Evolutionary conservation across 805 yeast species (phyloP), one percentile per base, ranked within the genome.

Genomic region (Hanseniaspora mollemarum): DNA sequence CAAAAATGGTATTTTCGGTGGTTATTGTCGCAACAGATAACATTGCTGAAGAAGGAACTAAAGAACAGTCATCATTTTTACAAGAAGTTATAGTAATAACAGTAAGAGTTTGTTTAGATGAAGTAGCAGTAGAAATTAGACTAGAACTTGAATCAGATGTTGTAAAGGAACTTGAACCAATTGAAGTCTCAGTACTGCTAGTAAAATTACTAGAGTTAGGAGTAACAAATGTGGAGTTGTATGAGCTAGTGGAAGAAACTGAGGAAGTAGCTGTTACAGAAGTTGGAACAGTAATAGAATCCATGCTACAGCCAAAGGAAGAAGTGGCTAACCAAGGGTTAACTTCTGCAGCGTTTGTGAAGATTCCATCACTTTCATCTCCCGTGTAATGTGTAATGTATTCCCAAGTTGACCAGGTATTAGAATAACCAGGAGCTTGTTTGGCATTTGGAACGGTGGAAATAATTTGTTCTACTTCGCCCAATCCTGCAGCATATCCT

Each of bases 401-500:
- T 15, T 10, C 46, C 49, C 49, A 48, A 18, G 39, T 28, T 26
- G 62, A 43, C 62, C 64, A 68, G 4, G 78, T 73, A 3, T 70
- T 57, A 2, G 73, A 66, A 58, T 69, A 76, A 2, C 58, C 65
- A 2, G 73, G 60, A 1, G 79, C 83, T 2, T 61, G 58, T 2
- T 62, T 61, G 1, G 81, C 81, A 35, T 71, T 65, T n/a, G 84
- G 83, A 41, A 79, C 71, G 12, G 69, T 54, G 1, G 60, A 52
- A 4, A 65, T 54, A 37, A 80, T 72, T 9, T 64, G 68, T 49
- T 76, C 77, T 41, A 78, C 70, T 51, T 75, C 62, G 39, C 62
- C 66, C 5, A 59, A 62, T 2, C 48, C 39, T 3, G 43, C 6
- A 41, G 45, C 44, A 35, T 53, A 55, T 6, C 71, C 59, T n/a